These are phyloP conservation scores for Hylodesmum podocarpum DNA, from an alignment of 306 rosid genomes.

Conservation along the genomic window DNA sequence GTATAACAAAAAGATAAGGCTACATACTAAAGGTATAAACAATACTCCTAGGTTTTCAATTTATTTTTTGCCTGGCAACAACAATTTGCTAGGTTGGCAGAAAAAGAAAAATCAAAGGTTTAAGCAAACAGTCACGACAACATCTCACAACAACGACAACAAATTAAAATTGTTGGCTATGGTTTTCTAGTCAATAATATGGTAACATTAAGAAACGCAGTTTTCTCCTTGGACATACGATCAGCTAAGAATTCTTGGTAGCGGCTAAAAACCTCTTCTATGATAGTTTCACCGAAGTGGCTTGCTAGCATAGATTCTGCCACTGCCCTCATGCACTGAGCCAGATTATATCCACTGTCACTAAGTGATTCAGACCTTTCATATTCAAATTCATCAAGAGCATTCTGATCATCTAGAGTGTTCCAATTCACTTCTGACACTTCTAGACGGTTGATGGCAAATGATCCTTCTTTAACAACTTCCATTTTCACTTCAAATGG, in stretches of 20 bases:
- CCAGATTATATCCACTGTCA: slow-evolving; percentile 29
- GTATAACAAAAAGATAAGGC: too few relatives aligned
- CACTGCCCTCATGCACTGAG: slow-evolving; percentile 45
- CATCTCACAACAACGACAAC: neutral
- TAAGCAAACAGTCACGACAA: too few relatives aligned
- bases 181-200: slow-evolving; percentile 9
- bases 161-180: neutral
- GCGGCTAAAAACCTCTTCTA: slow-evolving; percentile 39
- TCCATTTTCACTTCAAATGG: slow-evolving; percentile 37
- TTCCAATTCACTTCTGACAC: slow-evolving; percentile 41
- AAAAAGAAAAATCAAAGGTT: too few relatives aligned
- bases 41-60: too few relatives aligned
- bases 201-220: slow-evolving; percentile 27
- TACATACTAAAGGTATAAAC: too few relatives aligned
- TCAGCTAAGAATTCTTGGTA: slow-evolving; percentile 27
- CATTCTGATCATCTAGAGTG: neutral
- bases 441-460: slow-evolving; percentile 12
- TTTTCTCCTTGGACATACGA: slow-evolving; percentile 39
- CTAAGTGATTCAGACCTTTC: neutral
- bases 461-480: slow-evolving; percentile 41
- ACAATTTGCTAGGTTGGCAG: too few relatives aligned
- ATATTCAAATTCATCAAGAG: neutral
- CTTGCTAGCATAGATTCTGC: slow-evolving; percentile 37
- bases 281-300: slow-evolving; percentile 50
- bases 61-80: too few relatives aligned